A percentile compares a stretch with the other conserved stretches of the same genome.
These are phyloP conservation scores for Fusarium avenaceum DNA, from an alignment of 2,329 filamentous ascomycete species.

Conservation along the genomic window DNA sequence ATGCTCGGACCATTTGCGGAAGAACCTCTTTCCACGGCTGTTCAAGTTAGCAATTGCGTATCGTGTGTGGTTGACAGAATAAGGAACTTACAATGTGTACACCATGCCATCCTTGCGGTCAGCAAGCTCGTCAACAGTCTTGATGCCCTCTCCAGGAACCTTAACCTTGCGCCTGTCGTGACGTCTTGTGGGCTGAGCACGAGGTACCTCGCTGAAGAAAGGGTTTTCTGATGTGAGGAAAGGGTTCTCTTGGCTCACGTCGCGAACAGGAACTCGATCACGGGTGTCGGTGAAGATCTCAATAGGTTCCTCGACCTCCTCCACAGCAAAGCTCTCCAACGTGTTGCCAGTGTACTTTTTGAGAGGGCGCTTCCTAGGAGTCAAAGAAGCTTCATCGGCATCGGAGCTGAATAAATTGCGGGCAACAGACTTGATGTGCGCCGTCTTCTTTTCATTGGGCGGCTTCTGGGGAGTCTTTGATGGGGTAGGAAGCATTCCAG, in stretches of 20 bases:
- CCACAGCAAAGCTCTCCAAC: slow-evolving; percentile 70
- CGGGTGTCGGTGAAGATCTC: slow-evolving; percentile 84
- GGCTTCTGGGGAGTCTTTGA: slow-evolving; percentile 81
- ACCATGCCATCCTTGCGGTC: slow-evolving; percentile 79
- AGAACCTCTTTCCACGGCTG: slow-evolving; percentile 84
- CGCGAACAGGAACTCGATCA: slow-evolving; percentile 78
- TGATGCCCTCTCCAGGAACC: slow-evolving; percentile 69
- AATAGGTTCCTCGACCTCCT: slow-evolving; percentile 72
- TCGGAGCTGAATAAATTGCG: slow-evolving; percentile 74
- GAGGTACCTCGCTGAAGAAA: slow-evolving; percentile 69
- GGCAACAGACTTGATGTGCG: slow-evolving; percentile 67
- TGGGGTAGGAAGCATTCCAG: slow-evolving; percentile 79
- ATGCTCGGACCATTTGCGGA: slow-evolving; percentile 73
- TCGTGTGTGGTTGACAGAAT: slow-evolving; percentile 1
- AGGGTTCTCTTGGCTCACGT: slow-evolving; percentile 77
- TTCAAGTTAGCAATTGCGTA: slow-evolving; percentile 34
- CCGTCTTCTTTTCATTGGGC: slow-evolving; percentile 63
- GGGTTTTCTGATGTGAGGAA: slow-evolving; percentile 80
- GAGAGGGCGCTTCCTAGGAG: slow-evolving; percentile 69
- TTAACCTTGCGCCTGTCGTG: slow-evolving; percentile 68
- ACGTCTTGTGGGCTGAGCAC: slow-evolving; percentile 60
- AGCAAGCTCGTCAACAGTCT: slow-evolving; percentile 73
- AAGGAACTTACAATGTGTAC: slow-evolving; percentile 78
- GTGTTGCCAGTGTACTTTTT: slow-evolving; percentile 70
- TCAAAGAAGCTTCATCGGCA: slow-evolving; percentile 70